Conservation (phyloP, 257 asterid genomes). For the Cordia subcordata region DNA sequence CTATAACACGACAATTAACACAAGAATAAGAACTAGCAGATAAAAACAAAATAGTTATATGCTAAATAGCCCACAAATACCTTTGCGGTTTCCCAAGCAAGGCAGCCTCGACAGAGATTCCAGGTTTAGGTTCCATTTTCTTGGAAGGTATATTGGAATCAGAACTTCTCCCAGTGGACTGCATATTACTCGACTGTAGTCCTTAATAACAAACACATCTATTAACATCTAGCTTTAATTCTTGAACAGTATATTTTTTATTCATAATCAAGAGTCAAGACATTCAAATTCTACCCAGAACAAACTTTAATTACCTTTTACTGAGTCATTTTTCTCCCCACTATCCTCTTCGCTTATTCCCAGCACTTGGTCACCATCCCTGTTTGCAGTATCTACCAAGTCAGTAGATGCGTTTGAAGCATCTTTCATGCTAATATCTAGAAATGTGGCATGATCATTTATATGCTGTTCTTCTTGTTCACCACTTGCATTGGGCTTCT, state of each 20-base stretch:
- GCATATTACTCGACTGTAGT: conserved; percentile 42
- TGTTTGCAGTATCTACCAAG: conserved; percentile 2
- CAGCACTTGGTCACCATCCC: conserved; percentile 7
- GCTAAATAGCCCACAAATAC: conserved; percentile 24
- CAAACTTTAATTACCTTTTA: conserved; percentile 44
- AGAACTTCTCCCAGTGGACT: conserved; percentile 27
- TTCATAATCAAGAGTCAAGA: conserved; percentile 7
- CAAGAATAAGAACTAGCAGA: conserved; percentile 11
- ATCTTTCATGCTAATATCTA: conserved; percentile 14
- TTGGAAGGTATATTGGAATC: conserved; percentile 28
- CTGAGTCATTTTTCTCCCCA: conserved; percentile 29
- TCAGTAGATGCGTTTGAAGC: conserved; percentile 21
- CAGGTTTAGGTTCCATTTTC: conserved; percentile 21
- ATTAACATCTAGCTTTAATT: conserved; percentile 19
- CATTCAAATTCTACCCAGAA: conserved; percentile 13
- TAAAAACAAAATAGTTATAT: conserved; percentile 2
- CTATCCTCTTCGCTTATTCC: conserved; percentile 25
- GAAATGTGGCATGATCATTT: conserved; percentile 17
- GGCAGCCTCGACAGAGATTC: conserved; percentile 32
- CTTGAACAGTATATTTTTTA: not conserved
- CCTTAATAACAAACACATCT: conserved; percentile 51
- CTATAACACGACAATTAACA: conserved; percentile 38
- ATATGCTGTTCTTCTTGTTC: conserved; percentile 38
- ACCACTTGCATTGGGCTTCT: conserved; percentile 30
- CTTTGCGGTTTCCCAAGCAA: conserved; percentile 71